Evolutionary conservation across 2,329 filamentous ascomycete genomes (phyloP).

Genomic region (Fusarium torreyae): DNA sequence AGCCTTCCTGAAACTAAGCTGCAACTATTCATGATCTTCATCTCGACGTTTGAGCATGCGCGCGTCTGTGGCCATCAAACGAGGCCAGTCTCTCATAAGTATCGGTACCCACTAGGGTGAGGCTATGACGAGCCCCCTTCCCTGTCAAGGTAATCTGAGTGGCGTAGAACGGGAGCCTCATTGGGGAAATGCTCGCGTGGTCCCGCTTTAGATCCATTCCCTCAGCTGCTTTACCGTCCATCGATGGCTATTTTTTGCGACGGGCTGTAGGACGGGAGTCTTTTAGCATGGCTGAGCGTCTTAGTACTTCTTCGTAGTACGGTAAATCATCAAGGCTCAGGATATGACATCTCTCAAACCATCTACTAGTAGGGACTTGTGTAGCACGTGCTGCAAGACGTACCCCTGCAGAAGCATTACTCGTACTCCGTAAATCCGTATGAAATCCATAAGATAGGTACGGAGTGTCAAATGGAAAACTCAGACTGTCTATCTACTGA

Average conservation of each 20-base stretch:
- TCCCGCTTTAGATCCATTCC: constrained; percentile 11
- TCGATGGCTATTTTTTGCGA: constrained; percentile 13
- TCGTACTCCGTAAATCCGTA: too few relatives aligned
- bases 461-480: not conserved
- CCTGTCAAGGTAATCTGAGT: constrained; percentile 5
- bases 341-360: too few relatives aligned
- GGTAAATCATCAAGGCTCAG: too few relatives aligned
- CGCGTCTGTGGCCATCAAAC: constrained; percentile 23
- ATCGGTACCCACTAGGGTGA: constrained; percentile 16
- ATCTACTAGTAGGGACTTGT: too few relatives aligned
- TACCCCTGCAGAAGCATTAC: too few relatives aligned
- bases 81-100: constrained; percentile 15
- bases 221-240: not conserved
- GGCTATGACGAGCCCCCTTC: constrained; percentile 32
- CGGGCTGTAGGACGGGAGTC: not conserved
- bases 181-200: constrained; percentile 51
- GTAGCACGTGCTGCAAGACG: not conserved
- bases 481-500: not conserved
- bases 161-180: constrained; percentile 25
- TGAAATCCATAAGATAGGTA: too few relatives aligned
- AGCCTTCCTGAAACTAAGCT: not conserved
- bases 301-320: not conserved
- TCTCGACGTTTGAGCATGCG: constrained; percentile 39
- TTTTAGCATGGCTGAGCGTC: not conserved
- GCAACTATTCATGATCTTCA: not conserved